Conservation (phyloP, 495 filamentous ascomycete genomes). For the Penicillium cataractarum region DNA sequence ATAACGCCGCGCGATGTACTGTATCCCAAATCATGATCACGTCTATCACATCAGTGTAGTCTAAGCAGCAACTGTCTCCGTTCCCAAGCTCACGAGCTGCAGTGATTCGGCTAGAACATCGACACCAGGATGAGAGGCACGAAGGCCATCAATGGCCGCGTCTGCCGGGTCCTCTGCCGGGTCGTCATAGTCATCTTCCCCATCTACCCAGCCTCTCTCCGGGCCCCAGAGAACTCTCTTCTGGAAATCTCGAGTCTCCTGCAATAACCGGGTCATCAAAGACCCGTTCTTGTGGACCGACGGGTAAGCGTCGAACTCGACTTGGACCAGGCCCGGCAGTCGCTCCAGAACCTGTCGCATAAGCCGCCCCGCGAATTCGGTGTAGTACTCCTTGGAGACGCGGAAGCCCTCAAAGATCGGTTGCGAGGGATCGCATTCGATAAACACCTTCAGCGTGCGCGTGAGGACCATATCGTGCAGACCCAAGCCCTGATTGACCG, state of each 20-base stretch:
- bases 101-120: conserved; percentile 25
- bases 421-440: conserved; percentile 78
- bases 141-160: conserved; percentile 24
- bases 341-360: conserved; percentile 59
- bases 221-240: conserved; percentile 70
- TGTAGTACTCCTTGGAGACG: conserved; percentile 70
- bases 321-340: conserved; percentile 60
- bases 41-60: conserved; percentile 4
- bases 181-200: conserved; percentile 34
- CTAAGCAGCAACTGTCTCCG: conserved; percentile 7
- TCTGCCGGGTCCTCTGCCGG: conserved; percentile 22
- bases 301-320: conserved; percentile 77
- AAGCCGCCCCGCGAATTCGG: conserved; percentile 65
- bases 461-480: conserved; percentile 64
- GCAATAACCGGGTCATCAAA: conserved; percentile 69
- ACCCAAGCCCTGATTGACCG: conserved; percentile 66
- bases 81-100: conserved; percentile 21
- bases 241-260: conserved; percentile 51
- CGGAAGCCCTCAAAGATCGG: conserved; percentile 75
- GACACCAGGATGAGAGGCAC: conserved; percentile 14
- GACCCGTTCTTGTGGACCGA: conserved; percentile 69
- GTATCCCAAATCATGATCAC: conserved; percentile 18
- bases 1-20: conserved; percentile 27
- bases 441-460: conserved; percentile 70
- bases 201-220: conserved; percentile 65